phyloP scores from a whole-genome alignment of 805 yeast species.

The Cyberlindnera subsufficiens region DNA sequence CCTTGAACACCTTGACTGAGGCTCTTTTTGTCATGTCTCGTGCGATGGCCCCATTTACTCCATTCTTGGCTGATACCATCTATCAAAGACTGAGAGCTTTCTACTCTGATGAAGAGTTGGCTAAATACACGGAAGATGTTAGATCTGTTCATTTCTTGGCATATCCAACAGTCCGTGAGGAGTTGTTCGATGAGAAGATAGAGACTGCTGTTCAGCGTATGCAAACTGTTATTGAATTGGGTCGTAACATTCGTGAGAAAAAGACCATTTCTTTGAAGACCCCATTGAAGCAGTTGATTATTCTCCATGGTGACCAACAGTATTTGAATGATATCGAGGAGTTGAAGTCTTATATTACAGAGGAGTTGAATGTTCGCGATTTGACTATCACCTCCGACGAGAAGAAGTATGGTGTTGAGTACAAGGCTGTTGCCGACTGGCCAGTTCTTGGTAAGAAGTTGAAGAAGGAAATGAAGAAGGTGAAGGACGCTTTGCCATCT shows the following conservation, averaged over 20 bases:
- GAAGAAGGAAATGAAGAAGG: constrained; percentile 89
- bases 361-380: constrained; percentile 90
- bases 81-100: constrained; percentile 66
- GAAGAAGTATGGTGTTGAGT: constrained; percentile 84
- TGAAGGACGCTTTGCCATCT: constrained; percentile 85
- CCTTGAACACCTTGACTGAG: constrained; percentile 87
- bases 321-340: constrained; percentile 77
- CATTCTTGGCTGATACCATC: constrained; percentile 87
- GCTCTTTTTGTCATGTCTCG: constrained; percentile 83
- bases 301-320: constrained; percentile 69
- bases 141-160: constrained; percentile 91
- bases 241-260: constrained; percentile 96
- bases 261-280: constrained; percentile 89
- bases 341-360: constrained; percentile 72
- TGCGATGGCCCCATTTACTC: constrained; percentile 99
- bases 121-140: constrained; percentile 45
- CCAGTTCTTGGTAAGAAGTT: constrained; percentile 96
- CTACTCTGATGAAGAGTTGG: constrained; percentile 55
- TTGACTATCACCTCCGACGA: constrained; percentile 86
- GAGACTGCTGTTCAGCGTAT: constrained; percentile 88
- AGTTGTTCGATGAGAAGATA: constrained; percentile 72
- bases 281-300: constrained; percentile 83
- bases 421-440: constrained; percentile 97
- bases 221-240: constrained; percentile 95
- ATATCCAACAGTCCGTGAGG: constrained; percentile 82